These are phyloP conservation scores for Leucosporidium scottii DNA, from an alignment of 768 basidiomycete genomes.

Conservation along the genomic window DNA sequence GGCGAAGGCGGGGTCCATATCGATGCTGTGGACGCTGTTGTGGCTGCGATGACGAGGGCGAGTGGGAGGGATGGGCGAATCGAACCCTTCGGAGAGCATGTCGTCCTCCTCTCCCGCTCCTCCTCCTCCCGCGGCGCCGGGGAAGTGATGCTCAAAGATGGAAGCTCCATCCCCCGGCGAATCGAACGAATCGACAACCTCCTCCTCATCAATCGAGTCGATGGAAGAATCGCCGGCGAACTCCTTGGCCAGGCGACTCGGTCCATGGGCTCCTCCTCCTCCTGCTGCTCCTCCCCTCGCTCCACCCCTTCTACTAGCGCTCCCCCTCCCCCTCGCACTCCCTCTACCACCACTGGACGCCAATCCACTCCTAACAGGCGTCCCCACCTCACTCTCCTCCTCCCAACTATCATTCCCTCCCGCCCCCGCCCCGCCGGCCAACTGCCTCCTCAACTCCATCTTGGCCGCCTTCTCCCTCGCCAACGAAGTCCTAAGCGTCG, in stretches of 20 bases:
- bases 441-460: slow-evolving; percentile 57
- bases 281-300: slow-evolving; percentile 19
- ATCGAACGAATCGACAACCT: slow-evolving; percentile 37
- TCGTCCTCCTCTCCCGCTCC: slow-evolving; percentile 9
- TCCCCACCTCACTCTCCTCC: neutral
- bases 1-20: slow-evolving; percentile 76
- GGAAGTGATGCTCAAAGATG: slow-evolving; percentile 31
- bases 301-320: slow-evolving; percentile 41
- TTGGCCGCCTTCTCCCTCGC: slow-evolving; percentile 76
- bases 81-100: slow-evolving; percentile 3
- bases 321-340: slow-evolving; percentile 46
- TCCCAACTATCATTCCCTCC: neutral
- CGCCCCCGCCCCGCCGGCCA: slow-evolving; percentile 45
- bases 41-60: slow-evolving; percentile 38
- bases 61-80: slow-evolving; percentile 1
- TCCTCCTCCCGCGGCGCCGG: too few relatives aligned
- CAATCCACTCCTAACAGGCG: neutral
- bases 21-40: slow-evolving; percentile 45
- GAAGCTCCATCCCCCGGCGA: slow-evolving; percentile 21
- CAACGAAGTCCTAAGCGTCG: slow-evolving; percentile 68
- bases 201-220: slow-evolving; percentile 22
- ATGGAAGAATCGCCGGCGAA: slow-evolving; percentile 25
- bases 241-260: neutral
- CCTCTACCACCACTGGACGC: slow-evolving; percentile 19
- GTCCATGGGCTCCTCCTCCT: neutral